Evolutionary conservation across 2,329 filamentous ascomycete species (phyloP), one percentile per base, ranked within the genome.

Genomic region (Pezicula rhizophila): DNA sequence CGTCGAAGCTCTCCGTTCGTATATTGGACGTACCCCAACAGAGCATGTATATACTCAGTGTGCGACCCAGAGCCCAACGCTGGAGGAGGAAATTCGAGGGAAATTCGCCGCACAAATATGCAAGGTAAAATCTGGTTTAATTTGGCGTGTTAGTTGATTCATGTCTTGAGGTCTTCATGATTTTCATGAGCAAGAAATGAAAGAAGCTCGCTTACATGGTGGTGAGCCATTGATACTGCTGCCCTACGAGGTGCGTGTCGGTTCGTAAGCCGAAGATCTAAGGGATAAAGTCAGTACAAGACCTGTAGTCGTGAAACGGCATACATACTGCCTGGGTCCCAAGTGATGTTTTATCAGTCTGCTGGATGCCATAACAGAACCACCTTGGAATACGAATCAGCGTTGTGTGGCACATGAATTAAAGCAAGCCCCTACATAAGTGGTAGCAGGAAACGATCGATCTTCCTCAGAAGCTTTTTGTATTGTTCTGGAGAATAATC

Each of bases 221-320:
- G 11, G 61, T 68, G 20, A 66, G 68, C 74, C 75, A 77, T 5
- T 73, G 75, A 53, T 75, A 77, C 47, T 78, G 66, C 7, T 60
- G 57, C 40, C 67, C 68, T 1, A 67, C 68, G 53, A 78, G 60
- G 2, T 69, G 58, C 6, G 77, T 64, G 49, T 77, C 74, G 3
- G 64, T 63, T 17, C 71, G 68, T 1, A 78, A 63, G 5, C 72
- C 73, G 50, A 75, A 70, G 46, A 31, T 31, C 28, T 31, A 12
- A 12, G 11, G 28, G 8, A 31, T 31, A 31, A 31, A 12, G 8
- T 31, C 8, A 12, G 11, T 31, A 12, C 11, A 31, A 31, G 8
- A 31, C 7, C 8, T 31, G 8, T 31, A 31, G 5, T 10, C 4
- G 11, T 10, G 28, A 31, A 11, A 10, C 4, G 28, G 28, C 4